Evolutionary conservation across 805 yeast species (phyloP), one percentile per base, ranked within the genome.

Genomic region (Ascoidea asiatica): DNA sequence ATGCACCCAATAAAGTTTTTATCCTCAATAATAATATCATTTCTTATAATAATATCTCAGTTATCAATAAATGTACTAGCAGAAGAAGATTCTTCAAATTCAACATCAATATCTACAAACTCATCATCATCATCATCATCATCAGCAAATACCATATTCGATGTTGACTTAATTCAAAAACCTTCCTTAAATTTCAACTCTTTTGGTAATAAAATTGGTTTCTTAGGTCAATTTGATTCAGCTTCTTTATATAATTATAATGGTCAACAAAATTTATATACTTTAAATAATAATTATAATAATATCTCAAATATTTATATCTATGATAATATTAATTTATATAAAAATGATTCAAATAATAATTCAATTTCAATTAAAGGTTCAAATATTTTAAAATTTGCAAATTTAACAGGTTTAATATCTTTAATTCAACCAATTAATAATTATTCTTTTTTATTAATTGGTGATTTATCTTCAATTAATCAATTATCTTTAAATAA

Each of bases 121-220:
- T 29, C 35, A 29, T 11, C 8, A 2, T 29, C 35, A 11, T 29
- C 35, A 8, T 11, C 35, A 8, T 29, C 35, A 8, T 29, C 35
- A 29, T 11, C 8, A 8, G 15, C 15, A 29, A 29, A 29, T 3
- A 11, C 35, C 35, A 29, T 29, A 8, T 29, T 29, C 15, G 35
- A 29, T 15, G 15, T 29, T 11, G 15, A 29, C 8, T 15, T 11
- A 29, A 41, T 48, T 21, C 20, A 39, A 47, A 49, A 73, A 43
- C 72, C 72, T 0, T 44, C 67, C 3, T 65, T 69, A 47, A 64
- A 69, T 52, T 56, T 66, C 43, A 54, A 57, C n/a, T 69, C 65
- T 47, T 55, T 53, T 8, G 74, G 73, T 1, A 60, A 52, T 45
- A 43, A 60, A 5, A 20, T 45, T 21, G 46, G 46, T 43, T 48